These are phyloP conservation scores for Scheffersomyces spartinae DNA, from an alignment of 805 yeast genomes.

Conservation along the genomic window DNA sequence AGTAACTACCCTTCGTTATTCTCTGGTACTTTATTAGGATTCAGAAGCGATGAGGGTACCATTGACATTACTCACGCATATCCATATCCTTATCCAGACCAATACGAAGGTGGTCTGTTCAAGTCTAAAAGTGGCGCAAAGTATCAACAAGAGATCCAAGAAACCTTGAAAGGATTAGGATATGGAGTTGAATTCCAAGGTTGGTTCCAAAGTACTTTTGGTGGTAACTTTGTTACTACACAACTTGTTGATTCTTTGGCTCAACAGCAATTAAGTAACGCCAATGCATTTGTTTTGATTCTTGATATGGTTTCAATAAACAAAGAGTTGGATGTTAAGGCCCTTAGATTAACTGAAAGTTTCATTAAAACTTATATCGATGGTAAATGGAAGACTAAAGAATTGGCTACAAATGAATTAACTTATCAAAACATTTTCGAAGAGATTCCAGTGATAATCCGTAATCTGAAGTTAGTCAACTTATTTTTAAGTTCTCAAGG, in stretches of 20 bases:
- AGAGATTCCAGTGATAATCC: conserved; percentile 56
- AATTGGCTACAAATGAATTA: conserved; percentile 46
- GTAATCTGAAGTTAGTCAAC: conserved; percentile 58
- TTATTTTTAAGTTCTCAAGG: conserved; percentile 26
- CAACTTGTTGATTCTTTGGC: conserved; percentile 60
- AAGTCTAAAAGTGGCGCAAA: conserved; percentile 48
- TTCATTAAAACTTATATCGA: conserved; percentile 47
- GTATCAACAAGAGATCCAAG: conserved; percentile 59
- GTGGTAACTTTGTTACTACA: conserved; percentile 59
- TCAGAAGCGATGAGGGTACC: conserved; percentile 43
- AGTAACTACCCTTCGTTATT: conserved; percentile 50
- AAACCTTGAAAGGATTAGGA: conserved; percentile 48
- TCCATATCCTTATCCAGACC: conserved; percentile 60
- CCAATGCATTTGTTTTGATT: conserved; percentile 45
- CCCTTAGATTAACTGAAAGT: conserved; percentile 52
- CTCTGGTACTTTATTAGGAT: conserved; percentile 68
- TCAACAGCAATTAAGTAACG: conserved; percentile 45
- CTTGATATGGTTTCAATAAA: conserved; percentile 63
- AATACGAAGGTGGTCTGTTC: conserved; percentile 50
- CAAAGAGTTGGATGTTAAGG: conserved; percentile 56
- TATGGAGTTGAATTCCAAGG: conserved; percentile 66
- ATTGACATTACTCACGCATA: conserved; percentile 48
- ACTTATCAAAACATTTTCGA: conserved; percentile 57
- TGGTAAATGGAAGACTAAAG: conserved; percentile 55
- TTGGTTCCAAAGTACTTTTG: conserved; percentile 63